Base-by-base conservation (phyloP, 352 stramenopile species). In the Phytophthora nicotianae region DNA sequence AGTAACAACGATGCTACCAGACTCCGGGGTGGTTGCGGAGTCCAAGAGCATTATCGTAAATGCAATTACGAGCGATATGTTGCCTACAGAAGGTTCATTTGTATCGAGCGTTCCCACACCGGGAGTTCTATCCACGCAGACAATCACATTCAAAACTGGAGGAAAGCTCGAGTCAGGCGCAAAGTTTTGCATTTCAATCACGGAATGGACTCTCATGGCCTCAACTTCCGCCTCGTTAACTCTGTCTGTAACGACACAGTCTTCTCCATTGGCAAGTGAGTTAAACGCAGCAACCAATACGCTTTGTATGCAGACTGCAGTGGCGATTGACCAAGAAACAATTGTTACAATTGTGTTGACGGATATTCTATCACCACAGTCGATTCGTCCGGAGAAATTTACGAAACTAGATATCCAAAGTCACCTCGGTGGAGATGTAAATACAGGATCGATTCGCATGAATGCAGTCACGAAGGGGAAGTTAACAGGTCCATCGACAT, bases 361-460 rank as follows among this genome's bases (percentile, higher is more conserved):
- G 0, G 65, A 79, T 42, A 50, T 89, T 45, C 53, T 80, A n/a
- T 80, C 79, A 1, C 75, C 82, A 6, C 58, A 75, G 33, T 89
- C 82, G 0, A 51, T 81, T 53, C 63, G 66, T 13, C 14, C 53
- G 11, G 56, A 72, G 47, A 38, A 48, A 41, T 38, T 41, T 1
- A 66, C 55, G 7, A 4, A 35, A 0, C 37, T 85, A 0, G 6
- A 50, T 0, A 74, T 89, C 50, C 47, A 60, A 48, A 88, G 79
- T 19, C 79, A 89, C 42, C 57, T 85, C 1, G 72, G 70, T 33
- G 76, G 80, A 6, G 26, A 65, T 20, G 78, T 89, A 1, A 88
- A 86, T 29, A 67, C 62, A 16, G 78, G 78, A 8, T 56, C 21
- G 0, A 38, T 88, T 11, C 32, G 49, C 3, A 35, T 88, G 2